Evolutionary conservation across 768 basidiomycete genomes (phyloP), one percentile per base, ranked within the genome.

Genomic region (Mycena indigotica): DNA sequence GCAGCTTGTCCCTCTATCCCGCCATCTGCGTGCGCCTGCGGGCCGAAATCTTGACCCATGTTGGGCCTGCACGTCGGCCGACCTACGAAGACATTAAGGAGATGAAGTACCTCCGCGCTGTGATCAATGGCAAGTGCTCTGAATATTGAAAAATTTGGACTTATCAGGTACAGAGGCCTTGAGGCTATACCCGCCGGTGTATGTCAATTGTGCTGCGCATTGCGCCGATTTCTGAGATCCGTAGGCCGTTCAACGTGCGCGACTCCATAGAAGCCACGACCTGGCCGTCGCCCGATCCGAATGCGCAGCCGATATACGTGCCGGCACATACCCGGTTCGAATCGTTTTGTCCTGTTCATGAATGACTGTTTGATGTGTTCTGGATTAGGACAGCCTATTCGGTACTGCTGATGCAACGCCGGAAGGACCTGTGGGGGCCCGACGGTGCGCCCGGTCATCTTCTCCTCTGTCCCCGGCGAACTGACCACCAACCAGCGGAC

Each of bases 71-170:
- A 2, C 67, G 75, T 16, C 53, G 74, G 3, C 85, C 85, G 1
- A 80, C 81, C 0, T 82, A 81, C 58, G 84, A 84, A 30, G 79
- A 83, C 41, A 75, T 86, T 59, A 74, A 79, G 35, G 75, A 78
- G n/a, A 82, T 86, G 84, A 84, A 82, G 57, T 87, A 81, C 61
- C 69, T 86, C 51, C 70, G 83, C 19, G 84, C 84, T 1, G 80
- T 85, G 32, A 76, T 85, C 51, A 85, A 86, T 63, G 83, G n/a
- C n/a, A n/a, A n/a, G 81, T 82, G 25, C 15, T 75, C 17, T 53
- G 13, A 23, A 28, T 50, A 56, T 35, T 16, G 10, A n/a, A n/a
- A n/a, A n/a, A 3, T 3, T n/a, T 13, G n/a, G 12, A 21, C 13
- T 13, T 29, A 21, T 28, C 28, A 39, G 21, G 28, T n/a, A 16